Percentiles rank a stretch among this genome's conserved stretches.
These are phyloP conservation scores for Aegle marmelos DNA, from an alignment of 345 rosid species.

Conservation along the genomic window DNA sequence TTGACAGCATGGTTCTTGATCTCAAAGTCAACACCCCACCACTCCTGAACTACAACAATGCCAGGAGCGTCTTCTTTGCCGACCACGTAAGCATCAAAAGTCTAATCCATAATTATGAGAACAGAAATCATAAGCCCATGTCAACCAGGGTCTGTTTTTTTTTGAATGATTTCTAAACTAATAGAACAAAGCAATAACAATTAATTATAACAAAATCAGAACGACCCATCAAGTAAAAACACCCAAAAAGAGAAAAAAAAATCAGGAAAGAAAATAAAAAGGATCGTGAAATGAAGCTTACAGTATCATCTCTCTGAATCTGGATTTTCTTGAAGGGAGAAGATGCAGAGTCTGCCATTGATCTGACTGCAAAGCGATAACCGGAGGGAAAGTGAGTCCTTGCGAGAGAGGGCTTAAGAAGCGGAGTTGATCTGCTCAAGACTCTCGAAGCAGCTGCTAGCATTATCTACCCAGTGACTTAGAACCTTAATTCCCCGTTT, in stretches of 20 bases:
- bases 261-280: neutral
- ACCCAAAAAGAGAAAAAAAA: neutral
- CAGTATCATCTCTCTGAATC: conserved; percentile 82
- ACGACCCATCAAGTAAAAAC: neutral
- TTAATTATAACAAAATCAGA: neutral
- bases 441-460: conserved; percentile 34
- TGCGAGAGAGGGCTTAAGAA: conserved; percentile 7
- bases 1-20: conserved; percentile 87
- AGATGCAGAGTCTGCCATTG: conserved; percentile 70
- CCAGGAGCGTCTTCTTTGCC: conserved; percentile 94
- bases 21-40: conserved; percentile 99
- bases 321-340: conserved; percentile 67
- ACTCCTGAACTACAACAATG: conserved; percentile 87
- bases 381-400: conserved; percentile 20
- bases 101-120: conserved; percentile 32
- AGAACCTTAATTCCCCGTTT: no score
- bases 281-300: conserved; percentile 27
- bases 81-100: conserved; percentile 86
- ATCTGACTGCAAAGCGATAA: conserved; percentile 39
- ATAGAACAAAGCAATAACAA: neutral
- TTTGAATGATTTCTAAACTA: neutral
- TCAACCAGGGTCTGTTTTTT: neutral
- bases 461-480: conserved; percentile 9
- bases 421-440: conserved; percentile 21
- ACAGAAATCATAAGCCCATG: neutral